Conservation (phyloP, 306 rosid genomes). For the Fagus crenata region DNA sequence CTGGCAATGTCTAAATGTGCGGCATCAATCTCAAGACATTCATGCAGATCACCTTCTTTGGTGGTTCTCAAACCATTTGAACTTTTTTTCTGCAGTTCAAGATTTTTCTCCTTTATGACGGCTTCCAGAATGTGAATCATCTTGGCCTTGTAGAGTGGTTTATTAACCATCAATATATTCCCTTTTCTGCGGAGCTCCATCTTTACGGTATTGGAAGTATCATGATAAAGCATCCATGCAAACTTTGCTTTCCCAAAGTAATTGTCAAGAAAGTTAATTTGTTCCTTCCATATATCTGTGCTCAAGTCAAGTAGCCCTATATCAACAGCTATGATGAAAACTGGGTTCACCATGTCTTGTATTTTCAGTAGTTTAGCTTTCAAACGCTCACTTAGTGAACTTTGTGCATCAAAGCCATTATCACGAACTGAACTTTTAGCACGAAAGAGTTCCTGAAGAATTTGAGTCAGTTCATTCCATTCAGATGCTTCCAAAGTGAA, state of each 20-base stretch:
- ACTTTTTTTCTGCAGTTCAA: constrained; percentile 58
- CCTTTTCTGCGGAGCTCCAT: constrained; percentile 87
- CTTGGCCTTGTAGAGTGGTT: constrained; percentile 82
- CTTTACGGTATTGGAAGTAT: constrained; percentile 77
- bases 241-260: constrained; percentile 80
- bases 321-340: constrained; percentile 73
- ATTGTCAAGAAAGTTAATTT: constrained; percentile 75
- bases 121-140: constrained; percentile 81
- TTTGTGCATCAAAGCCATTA: constrained; percentile 60
- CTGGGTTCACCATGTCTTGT: constrained; percentile 64
- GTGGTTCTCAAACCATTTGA: constrained; percentile 35
- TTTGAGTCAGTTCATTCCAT: constrained; percentile 92
- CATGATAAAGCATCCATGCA: constrained; percentile 89
- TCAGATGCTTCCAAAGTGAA: constrained; percentile 79
- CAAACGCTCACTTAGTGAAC: constrained; percentile 46
- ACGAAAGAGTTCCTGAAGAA: constrained; percentile 71
- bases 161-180: constrained; percentile 67
- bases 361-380: constrained; percentile 54
- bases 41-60: constrained; percentile 65
- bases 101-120: constrained; percentile 64
- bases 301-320: constrained; percentile 87
- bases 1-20: constrained; percentile 67
- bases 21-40: constrained; percentile 87
- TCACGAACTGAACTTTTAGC: constrained; percentile 47
- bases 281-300: constrained; percentile 99